Percentiles rank a stretch among this genome's conserved stretches.
These are phyloP conservation scores for Kalmusia sp. DNA, from an alignment of 2,329 filamentous ascomycete species.

Conservation along the genomic window DNA sequence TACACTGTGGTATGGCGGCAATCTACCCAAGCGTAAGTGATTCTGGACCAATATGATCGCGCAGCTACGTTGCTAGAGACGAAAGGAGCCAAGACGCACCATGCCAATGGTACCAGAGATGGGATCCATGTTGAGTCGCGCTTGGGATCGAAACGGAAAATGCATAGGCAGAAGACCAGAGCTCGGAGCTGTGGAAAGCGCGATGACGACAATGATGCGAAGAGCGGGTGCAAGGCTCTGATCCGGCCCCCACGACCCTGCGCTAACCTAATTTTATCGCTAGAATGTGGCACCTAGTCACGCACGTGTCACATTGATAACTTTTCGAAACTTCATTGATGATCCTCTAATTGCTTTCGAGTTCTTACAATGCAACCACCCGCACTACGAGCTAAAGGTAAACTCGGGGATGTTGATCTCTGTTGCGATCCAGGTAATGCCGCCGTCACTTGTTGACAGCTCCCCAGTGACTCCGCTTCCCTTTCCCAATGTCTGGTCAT, in stretches of 20 bases:
- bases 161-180: neutral
- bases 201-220: neutral
- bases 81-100: slow-evolving; percentile 6
- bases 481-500: neutral
- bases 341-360: no score
- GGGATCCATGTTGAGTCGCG: neutral
- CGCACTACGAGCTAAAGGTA: no score
- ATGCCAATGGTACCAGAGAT: neutral
- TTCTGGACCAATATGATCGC: neutral
- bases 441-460: neutral
- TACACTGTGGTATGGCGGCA: slow-evolving; percentile 32
- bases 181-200: neutral
- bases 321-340: no score
- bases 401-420: no score
- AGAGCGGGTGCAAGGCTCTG: neutral
- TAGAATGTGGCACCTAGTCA: neutral
- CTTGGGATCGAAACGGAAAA: neutral
- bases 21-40: slow-evolving; percentile 16
- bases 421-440: neutral
- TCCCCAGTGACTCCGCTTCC: neutral
- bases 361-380: no score
- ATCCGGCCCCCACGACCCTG: neutral
- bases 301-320: neutral
- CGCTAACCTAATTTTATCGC: neutral
- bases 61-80: neutral